A percentile compares a stretch with the other conserved stretches of the same genome.
These are phyloP conservation scores for Chlorella sp. DNA, from an alignment of 139 green algal genomes.

Conservation along the genomic window DNA sequence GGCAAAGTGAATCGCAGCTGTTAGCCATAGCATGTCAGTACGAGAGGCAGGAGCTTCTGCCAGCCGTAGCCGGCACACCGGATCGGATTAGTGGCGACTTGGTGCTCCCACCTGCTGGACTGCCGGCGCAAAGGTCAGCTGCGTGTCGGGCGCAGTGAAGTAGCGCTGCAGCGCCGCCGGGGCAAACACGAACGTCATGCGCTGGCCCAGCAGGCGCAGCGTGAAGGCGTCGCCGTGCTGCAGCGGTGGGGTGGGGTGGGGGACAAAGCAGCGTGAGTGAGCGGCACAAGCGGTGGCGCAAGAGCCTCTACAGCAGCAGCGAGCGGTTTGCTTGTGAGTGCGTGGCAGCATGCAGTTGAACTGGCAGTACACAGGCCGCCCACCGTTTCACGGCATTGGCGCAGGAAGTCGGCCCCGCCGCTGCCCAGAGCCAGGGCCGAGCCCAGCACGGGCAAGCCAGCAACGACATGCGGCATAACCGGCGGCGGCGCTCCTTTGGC, in stretches of 20 bases:
- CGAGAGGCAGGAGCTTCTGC: too few relatives aligned
- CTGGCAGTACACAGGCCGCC: background rate
- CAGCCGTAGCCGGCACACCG: background rate
- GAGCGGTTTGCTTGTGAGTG: too few relatives aligned
- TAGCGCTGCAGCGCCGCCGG: conserved; percentile 59
- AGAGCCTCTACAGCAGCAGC: too few relatives aligned
- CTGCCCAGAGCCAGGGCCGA: conserved; percentile 17
- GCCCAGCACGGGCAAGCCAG: conserved; percentile 34
- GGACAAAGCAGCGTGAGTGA: background rate
- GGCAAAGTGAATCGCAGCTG: too few relatives aligned
- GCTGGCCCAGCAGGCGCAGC: conserved; percentile 49
- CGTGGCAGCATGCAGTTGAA: background rate
- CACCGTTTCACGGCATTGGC: conserved; percentile 7
- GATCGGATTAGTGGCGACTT: too few relatives aligned
- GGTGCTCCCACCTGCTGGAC: conserved; percentile 52
- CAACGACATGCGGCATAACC: conserved; percentile 16
- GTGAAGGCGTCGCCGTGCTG: conserved; percentile 70
- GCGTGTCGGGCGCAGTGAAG: conserved; percentile 59
- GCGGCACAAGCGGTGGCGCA: background rate
- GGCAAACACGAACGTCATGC: conserved; percentile 72
- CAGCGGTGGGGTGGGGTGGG: background rate
- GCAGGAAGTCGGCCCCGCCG: conserved; percentile 23
- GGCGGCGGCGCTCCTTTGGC: background rate
- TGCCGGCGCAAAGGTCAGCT: conserved; percentile 58
- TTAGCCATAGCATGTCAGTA: background rate